Evolutionary conservation across 2,329 filamentous ascomycete species (phyloP).

Genomic region (Xylaria digitata): DNA sequence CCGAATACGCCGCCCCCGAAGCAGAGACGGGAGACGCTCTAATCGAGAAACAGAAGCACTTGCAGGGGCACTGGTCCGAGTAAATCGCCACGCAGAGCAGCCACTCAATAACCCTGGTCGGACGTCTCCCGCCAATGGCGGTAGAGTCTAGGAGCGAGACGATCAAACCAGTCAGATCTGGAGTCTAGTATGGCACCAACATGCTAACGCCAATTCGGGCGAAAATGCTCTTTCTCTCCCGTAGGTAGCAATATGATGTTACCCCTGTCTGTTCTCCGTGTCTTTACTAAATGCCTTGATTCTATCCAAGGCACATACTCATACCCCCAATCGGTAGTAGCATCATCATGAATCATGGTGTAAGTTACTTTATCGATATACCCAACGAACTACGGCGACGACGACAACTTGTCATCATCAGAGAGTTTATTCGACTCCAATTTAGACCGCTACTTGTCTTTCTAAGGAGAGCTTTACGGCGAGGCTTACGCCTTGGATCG

Average conservation of each 20-base stretch:
- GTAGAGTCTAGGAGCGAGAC: slow-evolving; percentile 3
- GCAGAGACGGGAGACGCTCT: not conserved
- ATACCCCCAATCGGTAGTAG: too few species aligned
- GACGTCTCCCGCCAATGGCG: not conserved
- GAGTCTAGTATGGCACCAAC: not conserved
- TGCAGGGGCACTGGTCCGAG: not conserved
- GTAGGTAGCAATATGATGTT: slow-evolving; percentile 14
- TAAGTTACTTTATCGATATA: not conserved
- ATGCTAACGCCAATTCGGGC: not conserved
- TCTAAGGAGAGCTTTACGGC: not conserved
- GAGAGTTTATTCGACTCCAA: not conserved
- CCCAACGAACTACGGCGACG: not conserved
- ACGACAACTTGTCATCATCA: not conserved
- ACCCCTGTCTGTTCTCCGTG: not conserved
- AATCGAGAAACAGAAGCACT: not conserved
- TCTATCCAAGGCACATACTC: not conserved
- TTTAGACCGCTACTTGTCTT: not conserved
- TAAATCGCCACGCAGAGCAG: not conserved
- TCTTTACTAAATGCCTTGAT: slow-evolving; percentile 1
- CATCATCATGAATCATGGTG: too few species aligned
- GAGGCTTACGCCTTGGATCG: too few species aligned
- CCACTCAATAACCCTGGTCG: not conserved
- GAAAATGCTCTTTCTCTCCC: too few species aligned
- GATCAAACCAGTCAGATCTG: not conserved
- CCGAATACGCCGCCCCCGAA: not conserved